Evolutionary conservation across 208 protist genomes (phyloP).

Genomic region (Leishmania guyanensis): DNA sequence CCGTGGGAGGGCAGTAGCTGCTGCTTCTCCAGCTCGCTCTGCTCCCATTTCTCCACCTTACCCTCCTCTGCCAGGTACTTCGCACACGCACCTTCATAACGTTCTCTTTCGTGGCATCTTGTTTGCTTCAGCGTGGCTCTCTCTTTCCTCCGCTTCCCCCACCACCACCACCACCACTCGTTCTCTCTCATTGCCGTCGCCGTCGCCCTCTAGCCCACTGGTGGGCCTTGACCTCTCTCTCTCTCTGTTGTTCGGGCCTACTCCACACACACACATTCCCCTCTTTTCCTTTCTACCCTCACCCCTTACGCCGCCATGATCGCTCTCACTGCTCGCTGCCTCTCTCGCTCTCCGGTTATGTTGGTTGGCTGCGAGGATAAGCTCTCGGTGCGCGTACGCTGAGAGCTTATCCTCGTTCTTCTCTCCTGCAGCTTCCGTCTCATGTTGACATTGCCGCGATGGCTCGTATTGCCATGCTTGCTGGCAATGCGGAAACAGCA

Average conservation of each 20-base stretch:
- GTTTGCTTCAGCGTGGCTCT: background rate
- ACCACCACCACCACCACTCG: background rate
- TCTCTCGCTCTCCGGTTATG: background rate
- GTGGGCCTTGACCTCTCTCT: slow-evolving; percentile 6
- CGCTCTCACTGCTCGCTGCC: too few relatives aligned
- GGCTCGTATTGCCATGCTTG: too few relatives aligned
- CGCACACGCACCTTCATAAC: background rate
- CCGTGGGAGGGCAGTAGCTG: too few relatives aligned
- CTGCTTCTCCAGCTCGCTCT: too few relatives aligned
- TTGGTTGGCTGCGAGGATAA: background rate
- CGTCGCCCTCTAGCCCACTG: background rate
- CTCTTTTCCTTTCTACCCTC: too few relatives aligned
- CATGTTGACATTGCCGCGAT: too few relatives aligned
- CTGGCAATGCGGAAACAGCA: too few relatives aligned
- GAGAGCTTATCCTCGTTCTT: too few relatives aligned
- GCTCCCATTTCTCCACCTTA: too few relatives aligned
- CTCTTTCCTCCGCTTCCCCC: background rate
- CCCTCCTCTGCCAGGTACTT: background rate
- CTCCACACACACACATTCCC: background rate
- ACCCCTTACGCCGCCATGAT: too few relatives aligned
- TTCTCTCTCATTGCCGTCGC: background rate
- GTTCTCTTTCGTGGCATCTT: slow-evolving; percentile 4
- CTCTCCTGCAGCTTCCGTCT: too few relatives aligned
- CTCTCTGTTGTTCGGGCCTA: slow-evolving; percentile 8
- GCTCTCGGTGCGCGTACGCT: too few relatives aligned